These are phyloP conservation scores for Ceratocystis smalleyi DNA, from an alignment of 2,329 filamentous ascomycete genomes.

Conservation along the genomic window DNA sequence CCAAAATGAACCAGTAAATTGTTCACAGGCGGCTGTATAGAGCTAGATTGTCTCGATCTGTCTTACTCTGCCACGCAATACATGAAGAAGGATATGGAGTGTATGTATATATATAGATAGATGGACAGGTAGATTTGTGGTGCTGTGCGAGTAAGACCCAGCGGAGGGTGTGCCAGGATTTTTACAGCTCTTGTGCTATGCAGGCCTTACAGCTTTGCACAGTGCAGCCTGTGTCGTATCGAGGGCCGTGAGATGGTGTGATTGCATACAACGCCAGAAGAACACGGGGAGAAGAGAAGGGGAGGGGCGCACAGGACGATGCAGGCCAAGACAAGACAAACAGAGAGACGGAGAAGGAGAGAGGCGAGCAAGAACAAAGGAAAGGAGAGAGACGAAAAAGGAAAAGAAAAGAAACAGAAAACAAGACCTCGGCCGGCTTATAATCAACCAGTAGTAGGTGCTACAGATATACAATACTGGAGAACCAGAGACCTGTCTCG, in stretches of 20 bases:
- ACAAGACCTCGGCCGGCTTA: background rate
- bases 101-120: background rate
- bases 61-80: background rate
- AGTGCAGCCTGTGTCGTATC: background rate
- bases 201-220: background rate
- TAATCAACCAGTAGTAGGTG: background rate
- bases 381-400: background rate
- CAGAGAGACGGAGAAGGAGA: background rate
- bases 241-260: background rate
- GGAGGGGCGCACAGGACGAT: background rate
- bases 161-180: no score
- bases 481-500: background rate
- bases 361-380: background rate
- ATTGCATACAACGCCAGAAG: background rate
- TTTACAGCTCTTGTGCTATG: background rate
- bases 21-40: background rate
- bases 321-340: background rate
- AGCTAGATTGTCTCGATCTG: background rate
- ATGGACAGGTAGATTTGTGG: no score
- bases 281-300: background rate
- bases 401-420: background rate
- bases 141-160: no score
- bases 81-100: background rate
- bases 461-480: background rate
- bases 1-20: background rate